Percentiles rank a stretch among this genome's conserved stretches.
Evolutionary conservation across 371 early-diverging fungal genomes (phyloP).

Genomic region (Mucor circinelloides): DNA sequence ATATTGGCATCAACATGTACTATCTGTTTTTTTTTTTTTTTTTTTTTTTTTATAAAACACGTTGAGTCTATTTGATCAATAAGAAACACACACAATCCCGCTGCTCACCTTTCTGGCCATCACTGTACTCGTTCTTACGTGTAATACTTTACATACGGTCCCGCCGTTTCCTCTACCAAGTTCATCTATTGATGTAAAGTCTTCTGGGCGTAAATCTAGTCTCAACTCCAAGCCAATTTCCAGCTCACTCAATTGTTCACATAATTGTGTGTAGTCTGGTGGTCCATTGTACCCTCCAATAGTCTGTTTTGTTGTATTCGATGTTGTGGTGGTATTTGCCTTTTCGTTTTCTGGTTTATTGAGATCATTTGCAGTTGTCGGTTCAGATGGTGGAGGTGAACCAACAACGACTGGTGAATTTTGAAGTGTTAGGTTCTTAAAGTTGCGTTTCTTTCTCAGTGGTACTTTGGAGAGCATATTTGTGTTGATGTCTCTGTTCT

Average conservation of each 20-base stretch:
- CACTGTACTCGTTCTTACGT: constrained; percentile 74
- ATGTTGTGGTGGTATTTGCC: neutral
- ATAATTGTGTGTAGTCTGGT: constrained; percentile 39
- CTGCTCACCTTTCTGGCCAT: constrained; percentile 83
- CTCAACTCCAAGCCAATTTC: constrained; percentile 77
- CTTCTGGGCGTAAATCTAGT: constrained; percentile 81
- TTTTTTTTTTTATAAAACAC: too few species aligned
- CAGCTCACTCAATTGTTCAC: constrained; percentile 57
- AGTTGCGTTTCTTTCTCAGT: constrained; percentile 75
- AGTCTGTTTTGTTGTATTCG: constrained; percentile 4
- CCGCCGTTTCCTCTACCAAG: constrained; percentile 90
- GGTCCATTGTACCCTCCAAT: constrained; percentile 3
- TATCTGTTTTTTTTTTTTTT: too few species aligned
- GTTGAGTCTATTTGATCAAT: neutral
- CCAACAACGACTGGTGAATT: constrained; percentile 48
- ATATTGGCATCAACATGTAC: constrained; percentile 77
- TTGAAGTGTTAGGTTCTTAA: constrained; percentile 67
- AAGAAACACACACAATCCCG: neutral
- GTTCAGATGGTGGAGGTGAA: constrained; percentile 20
- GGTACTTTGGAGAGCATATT: constrained; percentile 45
- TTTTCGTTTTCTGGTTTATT: neutral
- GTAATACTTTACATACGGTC: constrained; percentile 77
- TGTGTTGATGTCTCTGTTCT: neutral
- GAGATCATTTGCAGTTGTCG: constrained; percentile 8
- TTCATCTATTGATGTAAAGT: constrained; percentile 77